phyloP scores from a whole-genome alignment of 1,284 basidiomycete genomes.

The Mycocalia duriaeana region DNA sequence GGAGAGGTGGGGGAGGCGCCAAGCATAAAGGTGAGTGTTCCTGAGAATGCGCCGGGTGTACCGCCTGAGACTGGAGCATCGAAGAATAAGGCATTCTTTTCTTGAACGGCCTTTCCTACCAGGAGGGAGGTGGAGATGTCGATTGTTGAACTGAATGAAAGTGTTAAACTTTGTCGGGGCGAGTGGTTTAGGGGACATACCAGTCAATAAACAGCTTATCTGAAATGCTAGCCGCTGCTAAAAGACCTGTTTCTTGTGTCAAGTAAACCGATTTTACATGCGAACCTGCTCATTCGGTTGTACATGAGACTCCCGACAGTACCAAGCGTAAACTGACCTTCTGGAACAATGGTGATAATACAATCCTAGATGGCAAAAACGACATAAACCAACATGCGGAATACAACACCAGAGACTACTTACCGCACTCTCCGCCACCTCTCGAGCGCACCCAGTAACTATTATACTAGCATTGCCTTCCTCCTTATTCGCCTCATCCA shows the following conservation, averaged over 20 bases:
- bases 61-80: slow-evolving; percentile 37
- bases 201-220: slow-evolving; percentile 37
- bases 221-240: slow-evolving; percentile 25
- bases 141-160: slow-evolving; percentile 32
- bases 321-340: too few species aligned
- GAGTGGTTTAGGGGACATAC: slow-evolving; percentile 14
- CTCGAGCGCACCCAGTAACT: slow-evolving; percentile 22
- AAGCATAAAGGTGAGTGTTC: slow-evolving; percentile 34
- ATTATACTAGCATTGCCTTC: slow-evolving; percentile 15
- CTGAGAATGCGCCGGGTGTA: slow-evolving; percentile 32
- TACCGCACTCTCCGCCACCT: slow-evolving; percentile 32
- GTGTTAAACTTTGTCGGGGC: background rate
- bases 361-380: slow-evolving; percentile 22
- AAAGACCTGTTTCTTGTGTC: slow-evolving; percentile 24
- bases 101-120: slow-evolving; percentile 23
- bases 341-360: slow-evolving; percentile 34
- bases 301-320: too few species aligned
- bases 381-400: background rate
- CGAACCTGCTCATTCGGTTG: too few species aligned
- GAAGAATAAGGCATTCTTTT: slow-evolving; percentile 20
- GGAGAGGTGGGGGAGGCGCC: slow-evolving; percentile 26
- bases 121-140: slow-evolving; percentile 29
- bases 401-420: slow-evolving; percentile 9
- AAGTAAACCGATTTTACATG: slow-evolving; percentile 34
- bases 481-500: too few species aligned